Evolutionary conservation across 1,284 basidiomycete genomes (phyloP).

Genomic region (Malassezia globosa): DNA sequence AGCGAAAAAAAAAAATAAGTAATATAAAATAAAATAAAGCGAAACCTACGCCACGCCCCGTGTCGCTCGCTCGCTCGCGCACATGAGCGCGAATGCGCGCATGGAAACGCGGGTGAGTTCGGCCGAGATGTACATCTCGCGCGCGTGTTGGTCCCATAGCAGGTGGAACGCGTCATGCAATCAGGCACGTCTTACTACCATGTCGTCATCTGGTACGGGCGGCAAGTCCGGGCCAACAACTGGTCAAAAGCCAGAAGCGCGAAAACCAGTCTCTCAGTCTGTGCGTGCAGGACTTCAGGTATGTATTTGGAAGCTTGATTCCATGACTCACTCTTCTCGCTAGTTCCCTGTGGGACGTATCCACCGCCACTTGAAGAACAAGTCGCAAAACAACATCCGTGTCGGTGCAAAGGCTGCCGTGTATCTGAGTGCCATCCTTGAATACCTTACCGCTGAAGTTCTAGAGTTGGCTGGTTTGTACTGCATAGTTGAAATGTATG

Average conservation of each 20-base stretch:
- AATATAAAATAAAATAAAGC: no score
- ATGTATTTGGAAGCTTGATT: conserved; percentile 2
- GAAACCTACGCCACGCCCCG: no score
- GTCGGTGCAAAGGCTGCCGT: conserved; percentile 86
- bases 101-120: no score
- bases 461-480: conserved; percentile 69
- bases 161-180: no score
- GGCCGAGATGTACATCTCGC: no score
- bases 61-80: no score
- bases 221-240: conserved; percentile 14
- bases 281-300: conserved; percentile 17
- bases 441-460: conserved; percentile 81
- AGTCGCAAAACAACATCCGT: conserved; percentile 83
- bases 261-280: conserved; percentile 16
- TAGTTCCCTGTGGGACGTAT: conserved; percentile 88
- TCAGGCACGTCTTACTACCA: no score
- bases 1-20: no score
- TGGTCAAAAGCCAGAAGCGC: conserved; percentile 13
- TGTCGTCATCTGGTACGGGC: conserved; percentile 10
- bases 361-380: conserved; percentile 82
- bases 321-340: no score
- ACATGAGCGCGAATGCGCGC: no score
- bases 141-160: conserved; percentile 3
- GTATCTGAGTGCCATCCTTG: conserved; percentile 78
- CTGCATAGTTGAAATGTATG: not conserved